Conservation (phyloP, 2,329 filamentous ascomycete genomes). For the Nannizzia gypsea region DNA sequence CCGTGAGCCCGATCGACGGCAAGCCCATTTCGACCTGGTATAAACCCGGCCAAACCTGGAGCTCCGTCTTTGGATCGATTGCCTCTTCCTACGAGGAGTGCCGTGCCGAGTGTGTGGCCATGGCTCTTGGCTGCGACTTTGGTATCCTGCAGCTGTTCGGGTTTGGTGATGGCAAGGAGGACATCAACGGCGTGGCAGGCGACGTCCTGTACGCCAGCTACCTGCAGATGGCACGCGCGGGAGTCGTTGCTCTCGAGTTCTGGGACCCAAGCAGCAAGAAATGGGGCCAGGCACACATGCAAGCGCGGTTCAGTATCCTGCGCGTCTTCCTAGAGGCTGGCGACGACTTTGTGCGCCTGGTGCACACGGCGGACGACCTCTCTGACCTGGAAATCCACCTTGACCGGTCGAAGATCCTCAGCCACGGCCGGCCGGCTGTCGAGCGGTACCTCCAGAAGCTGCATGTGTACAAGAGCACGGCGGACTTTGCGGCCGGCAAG, state of each 20-base stretch:
- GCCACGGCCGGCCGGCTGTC: slow-evolving; percentile 68
- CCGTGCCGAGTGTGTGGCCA: slow-evolving; percentile 84
- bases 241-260: slow-evolving; percentile 76
- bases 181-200: slow-evolving; percentile 66
- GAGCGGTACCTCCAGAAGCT: slow-evolving; percentile 80
- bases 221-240: slow-evolving; percentile 87
- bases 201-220: slow-evolving; percentile 83
- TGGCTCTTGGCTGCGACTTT: slow-evolving; percentile 83
- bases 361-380: slow-evolving; percentile 61
- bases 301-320: slow-evolving; percentile 81
- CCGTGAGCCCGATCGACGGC: slow-evolving; percentile 64
- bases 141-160: slow-evolving; percentile 82
- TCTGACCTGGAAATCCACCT: slow-evolving; percentile 72
- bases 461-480: slow-evolving; percentile 84
- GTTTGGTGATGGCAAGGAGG: slow-evolving; percentile 62
- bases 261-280: slow-evolving; percentile 86
- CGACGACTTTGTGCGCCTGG: slow-evolving; percentile 74
- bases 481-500: slow-evolving; percentile 65
- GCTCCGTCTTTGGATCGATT: slow-evolving; percentile 76
- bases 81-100: slow-evolving; percentile 91
- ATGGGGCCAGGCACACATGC: slow-evolving; percentile 88
- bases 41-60: slow-evolving; percentile 91
- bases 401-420: slow-evolving; percentile 76
- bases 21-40: slow-evolving; percentile 79
- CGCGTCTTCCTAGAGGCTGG: slow-evolving; percentile 65